Evolutionary conservation across 352 stramenopile genomes (phyloP), one percentile per base, ranked within the genome.

Genomic region (Globisporangium echinulatum): DNA sequence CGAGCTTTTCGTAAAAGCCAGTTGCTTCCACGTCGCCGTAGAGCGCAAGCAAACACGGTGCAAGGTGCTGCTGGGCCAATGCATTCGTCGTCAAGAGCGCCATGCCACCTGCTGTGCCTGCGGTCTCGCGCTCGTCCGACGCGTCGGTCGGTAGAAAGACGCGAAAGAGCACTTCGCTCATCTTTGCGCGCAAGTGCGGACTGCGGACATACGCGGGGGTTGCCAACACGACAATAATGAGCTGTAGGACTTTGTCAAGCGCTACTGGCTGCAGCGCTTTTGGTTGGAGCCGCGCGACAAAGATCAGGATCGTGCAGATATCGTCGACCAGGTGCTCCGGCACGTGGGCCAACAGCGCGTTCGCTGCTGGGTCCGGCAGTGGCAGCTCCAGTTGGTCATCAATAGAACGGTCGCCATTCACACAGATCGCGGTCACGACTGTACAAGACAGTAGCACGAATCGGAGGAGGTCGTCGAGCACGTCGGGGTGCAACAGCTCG

Each of bases 11-110:
- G 64, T 99, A 99, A 58, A 97, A 98, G 0, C 96, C 97, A 5
- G 96, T 99, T 52, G 98, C 92, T 65, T 99, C 96, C 0, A 99
- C 97, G 64, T 99, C 96, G 49, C 97, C 97, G 64, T 99, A 99
- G 13, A 99, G 71, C n/a, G 93, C 85, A 43, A 99, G 70, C 3
- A 99, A 73, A 37, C 95, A 98, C 10, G 97, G 97, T 11, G 96
- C 96, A 37, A 99, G 71, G 63, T 96, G 76, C 37, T 80, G 71
- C 65, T 96, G 85, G 4, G 90, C 88, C 14, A 94, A 52, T 17
- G 56, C 33, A 42, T 94, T 70, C 14, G 74, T 82, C 40, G 70
- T 82, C 4, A 97, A 66, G 6, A 96, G 63, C 43, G 87, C 64
- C 8, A 88, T 69, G 15, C 74, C 79, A 43, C 69, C 65, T 0